A percentile compares a stretch with the other conserved stretches of the same genome.
These are phyloP conservation scores for Monosporozyma unispora DNA, from an alignment of 805 yeast genomes.

Conservation along the genomic window DNA sequence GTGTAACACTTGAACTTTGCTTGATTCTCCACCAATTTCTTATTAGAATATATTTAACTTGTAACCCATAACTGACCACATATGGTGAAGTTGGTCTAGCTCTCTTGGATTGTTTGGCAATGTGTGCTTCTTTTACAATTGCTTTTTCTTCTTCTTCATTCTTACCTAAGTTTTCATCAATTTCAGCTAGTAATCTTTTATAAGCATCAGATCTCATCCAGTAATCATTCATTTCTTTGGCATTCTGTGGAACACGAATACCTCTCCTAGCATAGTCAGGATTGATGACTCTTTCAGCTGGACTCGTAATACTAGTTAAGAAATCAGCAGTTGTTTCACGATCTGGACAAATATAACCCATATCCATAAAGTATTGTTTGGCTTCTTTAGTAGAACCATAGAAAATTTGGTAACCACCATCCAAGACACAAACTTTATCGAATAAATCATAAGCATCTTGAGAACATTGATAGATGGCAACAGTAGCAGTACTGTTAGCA, in stretches of 20 bases:
- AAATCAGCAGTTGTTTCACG: slow-evolving; percentile 68
- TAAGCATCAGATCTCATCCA: slow-evolving; percentile 49
- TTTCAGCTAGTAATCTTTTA: slow-evolving; percentile 34
- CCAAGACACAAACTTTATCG: slow-evolving; percentile 53
- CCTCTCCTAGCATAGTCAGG: slow-evolving; percentile 35
- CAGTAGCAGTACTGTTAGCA: slow-evolving; percentile 46
- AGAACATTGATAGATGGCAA: slow-evolving; percentile 64
- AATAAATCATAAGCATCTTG: slow-evolving; percentile 56
- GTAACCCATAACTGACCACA: slow-evolving; percentile 44
- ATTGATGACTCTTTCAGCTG: slow-evolving; percentile 43
- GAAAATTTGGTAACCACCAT: slow-evolving; percentile 53
- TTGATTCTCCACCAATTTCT: slow-evolving; percentile 43
- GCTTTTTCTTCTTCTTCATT: slow-evolving; percentile 19
- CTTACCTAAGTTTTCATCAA: slow-evolving; percentile 33
- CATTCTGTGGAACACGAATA: slow-evolving; percentile 46
- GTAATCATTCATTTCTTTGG: slow-evolving; percentile 49
- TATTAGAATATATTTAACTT: slow-evolving; percentile 37
- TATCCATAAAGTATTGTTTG: slow-evolving; percentile 45
- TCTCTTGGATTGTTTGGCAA: slow-evolving; percentile 43
- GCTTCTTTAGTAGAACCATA: slow-evolving; percentile 54
- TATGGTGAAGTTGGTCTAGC: slow-evolving; percentile 43
- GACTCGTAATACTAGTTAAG: slow-evolving; percentile 61
- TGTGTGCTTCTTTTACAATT: slow-evolving; percentile 34
- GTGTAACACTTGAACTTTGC: slow-evolving; percentile 42
- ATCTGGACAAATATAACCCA: slow-evolving; percentile 58